Conservation (phyloP, 192 early-diverging fungal species). For the Gryganskiella cystojenkinii region DNA sequence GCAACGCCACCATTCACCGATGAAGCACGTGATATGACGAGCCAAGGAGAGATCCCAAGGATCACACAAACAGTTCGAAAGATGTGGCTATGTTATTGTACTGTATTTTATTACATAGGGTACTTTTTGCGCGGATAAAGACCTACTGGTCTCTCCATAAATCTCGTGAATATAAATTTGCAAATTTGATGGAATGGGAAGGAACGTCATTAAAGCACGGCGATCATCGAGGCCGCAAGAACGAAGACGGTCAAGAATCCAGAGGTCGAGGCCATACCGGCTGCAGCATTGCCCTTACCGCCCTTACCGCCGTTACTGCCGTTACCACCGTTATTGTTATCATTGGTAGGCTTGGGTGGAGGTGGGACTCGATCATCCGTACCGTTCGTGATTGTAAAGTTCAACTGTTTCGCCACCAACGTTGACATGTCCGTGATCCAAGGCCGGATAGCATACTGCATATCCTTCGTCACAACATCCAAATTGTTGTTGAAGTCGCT, state of each 20-base stretch:
- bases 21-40: too few relatives aligned
- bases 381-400: conserved; percentile 10
- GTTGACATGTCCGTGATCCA: conserved; percentile 25
- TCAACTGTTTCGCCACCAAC: conserved; percentile 11
- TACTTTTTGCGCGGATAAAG: too few relatives aligned
- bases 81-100: too few relatives aligned
- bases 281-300: conserved; percentile 1
- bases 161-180: too few relatives aligned
- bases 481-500: conserved; percentile 29
- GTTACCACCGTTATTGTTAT: not conserved
- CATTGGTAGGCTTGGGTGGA: conserved; percentile 29
- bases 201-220: not conserved
- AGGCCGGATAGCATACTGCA: conserved; percentile 9
- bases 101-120: too few relatives aligned
- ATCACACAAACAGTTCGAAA: too few relatives aligned
- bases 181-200: not conserved
- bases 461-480: conserved; percentile 22
- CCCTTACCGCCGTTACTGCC: not conserved
- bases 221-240: not conserved
- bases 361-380: conserved; percentile 12
- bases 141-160: too few relatives aligned
- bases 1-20: too few relatives aligned
- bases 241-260: conserved; percentile 6
- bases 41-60: too few relatives aligned
- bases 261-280: not conserved